Percentiles rank a stretch among this genome's conserved stretches.
These are phyloP conservation scores for Rhododendron ovatum DNA, from an alignment of 148 eudicot species.

Conservation along the genomic window DNA sequence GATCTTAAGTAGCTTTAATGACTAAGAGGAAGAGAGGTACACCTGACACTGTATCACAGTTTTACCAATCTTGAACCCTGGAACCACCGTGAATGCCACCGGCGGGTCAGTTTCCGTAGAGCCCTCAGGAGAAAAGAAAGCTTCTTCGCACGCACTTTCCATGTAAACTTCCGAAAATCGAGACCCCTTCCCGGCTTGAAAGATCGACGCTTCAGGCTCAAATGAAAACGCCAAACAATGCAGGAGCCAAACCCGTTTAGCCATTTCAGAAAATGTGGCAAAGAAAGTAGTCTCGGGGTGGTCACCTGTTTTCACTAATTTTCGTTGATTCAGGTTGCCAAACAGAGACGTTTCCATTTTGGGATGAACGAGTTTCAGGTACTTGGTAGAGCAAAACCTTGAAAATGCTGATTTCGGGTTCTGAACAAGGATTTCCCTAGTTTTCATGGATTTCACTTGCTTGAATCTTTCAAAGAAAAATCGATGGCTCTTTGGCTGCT, in stretches of 20 bases:
- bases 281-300: slow-evolving; percentile 60
- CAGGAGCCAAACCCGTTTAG: slow-evolving; percentile 75
- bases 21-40: slow-evolving; percentile 43
- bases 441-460: slow-evolving; percentile 52
- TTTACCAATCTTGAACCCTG: slow-evolving; percentile 79
- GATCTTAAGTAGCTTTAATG: background rate
- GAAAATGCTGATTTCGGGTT: slow-evolving; percentile 76
- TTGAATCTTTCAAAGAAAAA: slow-evolving; percentile 67
- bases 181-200: slow-evolving; percentile 48
- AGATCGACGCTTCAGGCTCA: slow-evolving; percentile 53
- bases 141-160: slow-evolving; percentile 80
- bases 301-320: slow-evolving; percentile 49
- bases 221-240: slow-evolving; percentile 76
- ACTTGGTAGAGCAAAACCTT: slow-evolving; percentile 64
- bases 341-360: slow-evolving; percentile 78
- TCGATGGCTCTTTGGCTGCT: slow-evolving; percentile 26
- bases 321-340: slow-evolving; percentile 59
- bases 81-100: slow-evolving; percentile 79
- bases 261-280: slow-evolving; percentile 59
- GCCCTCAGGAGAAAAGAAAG: slow-evolving; percentile 24
- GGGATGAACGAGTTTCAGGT: slow-evolving; percentile 66
- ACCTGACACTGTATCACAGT: slow-evolving; percentile 77
- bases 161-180: slow-evolving; percentile 81
- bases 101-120: slow-evolving; percentile 33
- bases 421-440: slow-evolving; percentile 56